A percentile compares a stretch with the other conserved stretches of the same genome.
Evolutionary conservation across 2,329 filamentous ascomycete species (phyloP).

Genomic region (Xylaria sp.): DNA sequence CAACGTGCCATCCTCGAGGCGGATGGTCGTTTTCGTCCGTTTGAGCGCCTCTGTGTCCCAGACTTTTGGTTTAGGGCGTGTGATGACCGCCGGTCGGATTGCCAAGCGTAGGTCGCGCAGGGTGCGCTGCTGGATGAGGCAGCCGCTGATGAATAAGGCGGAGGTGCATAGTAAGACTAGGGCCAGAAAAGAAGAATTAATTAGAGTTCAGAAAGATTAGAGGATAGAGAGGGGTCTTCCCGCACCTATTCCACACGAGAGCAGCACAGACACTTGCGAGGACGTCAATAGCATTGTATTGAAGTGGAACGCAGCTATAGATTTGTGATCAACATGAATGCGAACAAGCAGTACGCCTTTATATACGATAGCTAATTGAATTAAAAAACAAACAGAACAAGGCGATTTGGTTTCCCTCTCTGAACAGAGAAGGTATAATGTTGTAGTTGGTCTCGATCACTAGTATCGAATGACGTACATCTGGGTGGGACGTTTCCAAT

Average conservation of each 20-base stretch:
- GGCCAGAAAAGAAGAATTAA: slow-evolving; percentile 2
- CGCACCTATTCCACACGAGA: slow-evolving; percentile 67
- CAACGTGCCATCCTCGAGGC: slow-evolving; percentile 54
- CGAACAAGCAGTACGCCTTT: background rate
- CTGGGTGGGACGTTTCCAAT: slow-evolving; percentile 2
- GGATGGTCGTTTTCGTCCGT: slow-evolving; percentile 48
- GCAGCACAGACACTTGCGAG: slow-evolving; percentile 71
- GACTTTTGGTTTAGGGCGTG: slow-evolving; percentile 53
- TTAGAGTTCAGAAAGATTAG: slow-evolving; percentile 29
- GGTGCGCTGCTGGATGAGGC: slow-evolving; percentile 85
- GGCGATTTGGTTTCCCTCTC: background rate
- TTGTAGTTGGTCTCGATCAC: background rate
- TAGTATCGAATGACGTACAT: slow-evolving; percentile 15
- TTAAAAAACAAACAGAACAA: background rate
- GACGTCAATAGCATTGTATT: slow-evolving; percentile 65
- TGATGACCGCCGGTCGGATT: slow-evolving; percentile 58
- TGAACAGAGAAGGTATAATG: background rate
- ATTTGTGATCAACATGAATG: background rate
- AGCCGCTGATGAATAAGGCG: slow-evolving; percentile 86
- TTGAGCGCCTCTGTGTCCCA: slow-evolving; percentile 36
- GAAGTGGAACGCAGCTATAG: background rate
- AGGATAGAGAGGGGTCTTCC: background rate
- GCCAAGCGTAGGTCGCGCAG: slow-evolving; percentile 77
- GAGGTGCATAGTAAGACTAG: slow-evolving; percentile 77
- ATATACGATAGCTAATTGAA: slow-evolving; percentile 2